Evolutionary conservation across 2,329 filamentous ascomycete genomes (phyloP).

Genomic region (Diaporthe australafricana): DNA sequence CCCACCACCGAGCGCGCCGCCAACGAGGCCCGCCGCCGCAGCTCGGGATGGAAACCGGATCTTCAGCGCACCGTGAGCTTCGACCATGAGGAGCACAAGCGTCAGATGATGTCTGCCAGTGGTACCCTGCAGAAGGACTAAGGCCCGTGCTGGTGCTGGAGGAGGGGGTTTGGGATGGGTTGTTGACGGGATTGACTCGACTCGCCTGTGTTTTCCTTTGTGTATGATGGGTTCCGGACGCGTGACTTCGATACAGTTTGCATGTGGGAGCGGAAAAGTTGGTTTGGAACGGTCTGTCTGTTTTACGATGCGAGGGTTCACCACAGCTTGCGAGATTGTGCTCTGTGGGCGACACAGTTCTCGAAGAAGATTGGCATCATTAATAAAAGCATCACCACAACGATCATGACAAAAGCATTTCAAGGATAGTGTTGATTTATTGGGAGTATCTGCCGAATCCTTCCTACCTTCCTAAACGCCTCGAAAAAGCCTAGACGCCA

Average conservation of each 20-base stretch:
- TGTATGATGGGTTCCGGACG: too few relatives aligned
- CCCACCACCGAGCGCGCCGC: conserved; percentile 37
- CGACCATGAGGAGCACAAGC: conserved; percentile 65
- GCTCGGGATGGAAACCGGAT: conserved; percentile 60
- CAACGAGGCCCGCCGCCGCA: conserved; percentile 48
- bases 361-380: not conserved
- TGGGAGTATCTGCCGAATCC: conserved; percentile 25
- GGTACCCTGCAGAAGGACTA: conserved; percentile 42
- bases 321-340: not conserved
- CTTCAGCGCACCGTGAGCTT: conserved; percentile 67
- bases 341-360: not conserved
- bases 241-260: not conserved
- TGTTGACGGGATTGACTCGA: not conserved
- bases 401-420: not conserved
- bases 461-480: conserved; percentile 8
- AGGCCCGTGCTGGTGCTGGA: not conserved
- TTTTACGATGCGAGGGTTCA: too few relatives aligned
- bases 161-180: not conserved
- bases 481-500: not conserved
- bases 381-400: not conserved
- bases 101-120: conserved; percentile 56
- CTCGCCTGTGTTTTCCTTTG: too few relatives aligned
- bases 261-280: not conserved
- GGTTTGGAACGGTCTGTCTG: not conserved
- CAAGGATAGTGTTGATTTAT: conserved; percentile 27